Evolutionary conservation across 495 filamentous ascomycete species (phyloP).

Genomic region (Margaritispora aquatica): DNA sequence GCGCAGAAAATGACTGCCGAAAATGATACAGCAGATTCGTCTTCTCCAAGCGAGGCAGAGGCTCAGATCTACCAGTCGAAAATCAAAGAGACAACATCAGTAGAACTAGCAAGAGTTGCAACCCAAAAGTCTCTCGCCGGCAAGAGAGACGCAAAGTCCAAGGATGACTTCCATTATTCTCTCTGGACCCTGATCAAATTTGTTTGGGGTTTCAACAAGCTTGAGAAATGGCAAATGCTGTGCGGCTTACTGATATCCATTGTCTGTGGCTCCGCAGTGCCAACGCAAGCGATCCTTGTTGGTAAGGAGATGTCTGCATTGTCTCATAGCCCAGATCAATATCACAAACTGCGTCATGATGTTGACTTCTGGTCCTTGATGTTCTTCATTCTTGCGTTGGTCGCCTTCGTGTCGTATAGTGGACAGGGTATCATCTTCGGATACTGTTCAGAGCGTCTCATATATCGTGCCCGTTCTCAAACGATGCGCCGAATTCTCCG

Average conservation of each 20-base stretch:
- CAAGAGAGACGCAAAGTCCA: not conserved
- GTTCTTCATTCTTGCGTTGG: conserved; percentile 43
- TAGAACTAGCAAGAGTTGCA: not conserved
- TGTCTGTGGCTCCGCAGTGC: conserved; percentile 74
- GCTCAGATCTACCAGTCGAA: too few relatives aligned
- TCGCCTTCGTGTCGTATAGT: conserved; percentile 30
- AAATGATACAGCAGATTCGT: not conserved
- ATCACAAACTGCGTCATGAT: conserved; percentile 8
- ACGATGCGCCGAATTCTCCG: conserved; percentile 48
- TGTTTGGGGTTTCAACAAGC: conserved; percentile 69
- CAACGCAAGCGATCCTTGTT: conserved; percentile 51
- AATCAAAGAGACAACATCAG: not conserved
- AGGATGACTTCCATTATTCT: conserved; percentile 28
- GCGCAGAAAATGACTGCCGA: not conserved
- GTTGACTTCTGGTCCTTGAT: conserved; percentile 26
- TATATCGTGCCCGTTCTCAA: conserved; percentile 34
- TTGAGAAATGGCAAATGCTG: conserved; percentile 65
- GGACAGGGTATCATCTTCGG: conserved; percentile 27
- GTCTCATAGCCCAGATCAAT: conserved; percentile 1
- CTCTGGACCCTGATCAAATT: conserved; percentile 78
- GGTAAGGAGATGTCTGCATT: conserved; percentile 1
- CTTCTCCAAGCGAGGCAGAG: too few relatives aligned
- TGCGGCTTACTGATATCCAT: conserved; percentile 66
- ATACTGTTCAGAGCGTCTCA: conserved; percentile 52
- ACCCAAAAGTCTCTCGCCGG: not conserved